These are phyloP conservation scores for Oryza brachyantha DNA, from an alignment of 176 grass and related monocot species.

Conservation along the genomic window DNA sequence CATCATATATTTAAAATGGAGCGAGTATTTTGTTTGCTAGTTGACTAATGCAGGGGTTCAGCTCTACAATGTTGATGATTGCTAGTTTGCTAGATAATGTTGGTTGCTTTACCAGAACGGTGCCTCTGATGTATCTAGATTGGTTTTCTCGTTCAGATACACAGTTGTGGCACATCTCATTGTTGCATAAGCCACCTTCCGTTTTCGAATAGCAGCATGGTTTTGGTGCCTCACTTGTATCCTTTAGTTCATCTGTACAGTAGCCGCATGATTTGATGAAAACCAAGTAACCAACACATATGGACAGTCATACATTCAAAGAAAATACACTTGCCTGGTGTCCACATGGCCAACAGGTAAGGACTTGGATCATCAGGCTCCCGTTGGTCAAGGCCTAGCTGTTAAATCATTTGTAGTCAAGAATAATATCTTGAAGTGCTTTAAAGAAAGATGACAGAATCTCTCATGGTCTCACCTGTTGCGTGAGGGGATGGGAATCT, in stretches of 20 bases:
- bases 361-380: constrained; percentile 77
- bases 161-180: constrained; percentile 46
- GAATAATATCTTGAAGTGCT: constrained; percentile 23
- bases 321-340: constrained; percentile 53
- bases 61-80: constrained; percentile 23
- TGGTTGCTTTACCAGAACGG: constrained; percentile 69
- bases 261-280: constrained; percentile 19
- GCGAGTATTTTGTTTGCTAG: constrained; percentile 17
- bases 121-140: constrained; percentile 69
- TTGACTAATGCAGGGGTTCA: constrained; percentile 15
- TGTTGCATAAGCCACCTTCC: constrained; percentile 49
- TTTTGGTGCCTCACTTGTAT: constrained; percentile 42
- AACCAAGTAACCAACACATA: not conserved
- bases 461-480: constrained; percentile 76
- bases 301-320: constrained; percentile 6
- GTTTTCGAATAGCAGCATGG: constrained; percentile 39
- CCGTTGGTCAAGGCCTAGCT: constrained; percentile 78
- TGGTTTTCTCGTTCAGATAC: constrained; percentile 47
- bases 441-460: constrained; percentile 19
- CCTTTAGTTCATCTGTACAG: constrained; percentile 57
- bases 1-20: too few relatives aligned
- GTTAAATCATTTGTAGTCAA: constrained; percentile 46
- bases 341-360: constrained; percentile 77
- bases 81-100: constrained; percentile 27
- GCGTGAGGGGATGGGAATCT: constrained; percentile 73